phyloP scores from a whole-genome alignment of 495 filamentous ascomycete genomes.

The Thermothielavioides terrestris region DNA sequence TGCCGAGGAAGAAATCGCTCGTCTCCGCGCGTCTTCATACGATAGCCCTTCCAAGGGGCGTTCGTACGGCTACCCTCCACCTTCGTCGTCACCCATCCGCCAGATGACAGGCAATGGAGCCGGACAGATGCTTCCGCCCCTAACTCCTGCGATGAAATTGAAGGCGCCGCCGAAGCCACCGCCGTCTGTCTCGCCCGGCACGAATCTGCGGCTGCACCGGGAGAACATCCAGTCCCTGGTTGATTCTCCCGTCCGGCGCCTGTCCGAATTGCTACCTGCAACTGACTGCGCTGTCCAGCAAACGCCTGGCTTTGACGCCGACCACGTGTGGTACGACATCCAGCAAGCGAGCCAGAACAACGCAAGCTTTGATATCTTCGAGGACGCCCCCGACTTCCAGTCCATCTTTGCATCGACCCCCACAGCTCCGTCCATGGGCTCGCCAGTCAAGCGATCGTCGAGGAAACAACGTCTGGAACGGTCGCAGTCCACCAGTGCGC shows the following conservation, averaged over 20 bases:
- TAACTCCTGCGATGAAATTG: conserved; percentile 82
- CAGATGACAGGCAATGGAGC: conserved; percentile 36
- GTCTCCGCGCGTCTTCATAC: conserved; percentile 84
- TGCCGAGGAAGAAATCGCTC: conserved; percentile 89
- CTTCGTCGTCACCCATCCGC: conserved; percentile 53
- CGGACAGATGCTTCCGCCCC: conserved; percentile 62
- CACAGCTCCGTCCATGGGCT: conserved; percentile 43
- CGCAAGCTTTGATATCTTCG: conserved; percentile 62
- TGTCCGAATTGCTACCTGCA: conserved; percentile 47
- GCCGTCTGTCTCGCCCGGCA: conserved; percentile 85
- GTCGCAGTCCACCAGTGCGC: conserved; percentile 49
- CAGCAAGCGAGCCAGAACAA: conserved; percentile 45
- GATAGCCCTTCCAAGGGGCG: conserved; percentile 74
- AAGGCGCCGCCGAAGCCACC: conserved; percentile 74
- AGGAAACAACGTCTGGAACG: conserved; percentile 55
- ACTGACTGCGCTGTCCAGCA: conserved; percentile 55
- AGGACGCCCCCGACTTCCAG: conserved; percentile 46
- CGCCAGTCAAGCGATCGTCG: conserved; percentile 65
- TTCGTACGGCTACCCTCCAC: conserved; percentile 38
- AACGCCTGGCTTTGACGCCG: conserved; percentile 69
- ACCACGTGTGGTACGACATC: conserved; percentile 28
- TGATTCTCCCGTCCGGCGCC: conserved; percentile 71
- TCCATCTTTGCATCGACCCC: conserved; percentile 32
- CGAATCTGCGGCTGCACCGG: conserved; percentile 87
- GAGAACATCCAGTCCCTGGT: conserved; percentile 79